Base-by-base conservation (phyloP, 805 yeast species). In the Wickerhamiella sergipiensis region DNA sequence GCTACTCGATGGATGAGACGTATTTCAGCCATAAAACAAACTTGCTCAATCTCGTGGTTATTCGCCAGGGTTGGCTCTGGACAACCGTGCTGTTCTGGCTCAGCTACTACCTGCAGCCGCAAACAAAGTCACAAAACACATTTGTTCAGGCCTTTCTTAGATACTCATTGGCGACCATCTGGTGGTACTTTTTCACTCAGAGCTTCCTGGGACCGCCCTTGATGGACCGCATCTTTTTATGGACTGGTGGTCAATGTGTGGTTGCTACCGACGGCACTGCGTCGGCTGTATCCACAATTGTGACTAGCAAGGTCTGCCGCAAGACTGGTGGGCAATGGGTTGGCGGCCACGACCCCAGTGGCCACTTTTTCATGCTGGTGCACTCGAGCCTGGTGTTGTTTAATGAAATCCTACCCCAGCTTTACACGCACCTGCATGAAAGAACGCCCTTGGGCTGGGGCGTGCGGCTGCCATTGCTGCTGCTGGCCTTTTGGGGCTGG, bases 341-440 rank as follows among this genome's bases (percentile, higher is more conserved):
- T 7, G 87, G 95, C 0, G 98, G 98, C 0, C 95, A 87, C 62
- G 98, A 92, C 68, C 95, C 97, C 5, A 82, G 90, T 54, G 98
- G 98, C 0, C 98, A 92, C 63, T 82, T 86, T 1, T 92, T 89
- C 59, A 64, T 92, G 43, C 68, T 90, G 45, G 74, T 82, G 5
- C 83, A 82, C 52, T 73, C 85, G 8, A 75, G 82, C 29, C 62
- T 82, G 50, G 76, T 83, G 51, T 61, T 90, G 56, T 70, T 84
- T 61, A 78, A 79, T 51, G 96, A 89, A 62, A 62, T 78, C 7
- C 53, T 71, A 21, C 79, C 77, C 53, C 58, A 63, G 50, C 43
- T 64, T 31, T n/a, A 50, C 18, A 19, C 52, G 40, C 43, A 48
- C 43, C 17, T 33, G 56, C 8, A 46, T 50, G 23, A 49, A 55